These are phyloP conservation scores for Euphrasia arctica DNA, from an alignment of 305 asterid species.

Conservation along the genomic window DNA sequence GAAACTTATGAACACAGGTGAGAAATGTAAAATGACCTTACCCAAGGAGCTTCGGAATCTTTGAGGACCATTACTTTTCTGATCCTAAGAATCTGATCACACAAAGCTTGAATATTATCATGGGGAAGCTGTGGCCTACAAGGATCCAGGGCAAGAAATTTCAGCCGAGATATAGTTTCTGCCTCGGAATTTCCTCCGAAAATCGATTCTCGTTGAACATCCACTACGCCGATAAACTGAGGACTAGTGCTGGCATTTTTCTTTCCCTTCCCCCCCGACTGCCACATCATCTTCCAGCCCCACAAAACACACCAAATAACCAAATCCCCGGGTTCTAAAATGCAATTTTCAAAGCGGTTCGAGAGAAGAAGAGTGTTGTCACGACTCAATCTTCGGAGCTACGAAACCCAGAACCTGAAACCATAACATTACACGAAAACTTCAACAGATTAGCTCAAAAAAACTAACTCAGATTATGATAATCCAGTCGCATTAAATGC, in stretches of 20 bases:
- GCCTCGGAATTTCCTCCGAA: constrained; percentile 54
- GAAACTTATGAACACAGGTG: constrained; percentile 17
- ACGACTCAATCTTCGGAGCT: constrained; percentile 22
- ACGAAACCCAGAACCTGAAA: constrained; percentile 36
- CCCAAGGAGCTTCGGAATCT: constrained; percentile 57
- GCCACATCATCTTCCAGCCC: constrained; percentile 40
- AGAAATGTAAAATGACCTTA: constrained; percentile 33
- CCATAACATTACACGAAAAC: not conserved
- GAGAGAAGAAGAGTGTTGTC: not conserved
- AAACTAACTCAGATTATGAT: not conserved
- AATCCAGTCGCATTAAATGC: constrained; percentile 22
- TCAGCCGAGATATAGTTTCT: constrained; percentile 54
- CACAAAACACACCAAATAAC: constrained; percentile 5
- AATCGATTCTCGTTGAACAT: constrained; percentile 31
- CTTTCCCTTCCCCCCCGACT: constrained; percentile 28
- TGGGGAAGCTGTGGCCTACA: constrained; percentile 35
- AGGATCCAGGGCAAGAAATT: constrained; percentile 60
- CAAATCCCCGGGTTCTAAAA: constrained; percentile 15
- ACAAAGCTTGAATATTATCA: constrained; percentile 42
- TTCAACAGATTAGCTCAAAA: constrained; percentile 7
- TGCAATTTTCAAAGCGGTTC: constrained; percentile 23
- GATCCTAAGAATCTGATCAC: constrained; percentile 46
- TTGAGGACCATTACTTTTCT: constrained; percentile 51
- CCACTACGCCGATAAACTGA: constrained; percentile 23
- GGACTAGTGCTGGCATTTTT: constrained; percentile 27